Base-by-base conservation (phyloP, 2,329 filamentous ascomycete genomes). In the Cyphellophora europaea region DNA sequence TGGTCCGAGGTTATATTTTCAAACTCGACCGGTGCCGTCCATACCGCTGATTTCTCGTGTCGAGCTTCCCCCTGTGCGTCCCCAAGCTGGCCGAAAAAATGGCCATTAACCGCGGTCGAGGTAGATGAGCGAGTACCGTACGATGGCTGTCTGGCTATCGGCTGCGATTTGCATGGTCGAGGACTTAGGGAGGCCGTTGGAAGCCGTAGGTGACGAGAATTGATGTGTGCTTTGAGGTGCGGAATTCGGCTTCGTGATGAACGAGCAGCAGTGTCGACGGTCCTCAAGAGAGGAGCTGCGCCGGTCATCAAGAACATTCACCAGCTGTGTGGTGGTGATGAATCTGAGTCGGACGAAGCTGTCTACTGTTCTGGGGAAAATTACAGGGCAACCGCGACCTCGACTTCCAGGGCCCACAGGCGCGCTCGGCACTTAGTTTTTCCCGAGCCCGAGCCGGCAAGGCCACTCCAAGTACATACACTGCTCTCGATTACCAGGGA, bases 241-340 rank as follows among this genome's bases (percentile, higher is more conserved):
- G 27, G 27, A 12, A 29, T 29, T 12, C 27, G 27, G 27, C 27
- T 29, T 12, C 27, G 27, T 6, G 27, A 15, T 29, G 13, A 12
- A 15, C 16, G 27, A 15, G 16, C 11, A 12, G 11, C 27, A 14
- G 27, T 14, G 14, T 29, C 27, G 5, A 29, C 13, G 11, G 27
- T 8, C 27, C 27, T 10, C 27, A 29, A 15, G 13, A 29, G 27
- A 12, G 27, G 27, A 12, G 5, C 14, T 6, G 27, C 11, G 13
- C 13, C 6, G 27, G 14, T 29, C 27, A 29, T 29, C 27, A 29
- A 29, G n/a, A n/a, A n/a, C n/a, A n/a, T n/a, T n/a, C n/a, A n/a
- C n/a, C n/a, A n/a, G n/a, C n/a, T n/a, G n/a, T n/a, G n/a, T n/a
- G n/a, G n/a, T n/a, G n/a, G n/a, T n/a, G n/a, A n/a, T n/a, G n/a